These are phyloP conservation scores for Hansenula lynferdii DNA, from an alignment of 1,139 yeast genomes.

Conservation along the genomic window DNA sequence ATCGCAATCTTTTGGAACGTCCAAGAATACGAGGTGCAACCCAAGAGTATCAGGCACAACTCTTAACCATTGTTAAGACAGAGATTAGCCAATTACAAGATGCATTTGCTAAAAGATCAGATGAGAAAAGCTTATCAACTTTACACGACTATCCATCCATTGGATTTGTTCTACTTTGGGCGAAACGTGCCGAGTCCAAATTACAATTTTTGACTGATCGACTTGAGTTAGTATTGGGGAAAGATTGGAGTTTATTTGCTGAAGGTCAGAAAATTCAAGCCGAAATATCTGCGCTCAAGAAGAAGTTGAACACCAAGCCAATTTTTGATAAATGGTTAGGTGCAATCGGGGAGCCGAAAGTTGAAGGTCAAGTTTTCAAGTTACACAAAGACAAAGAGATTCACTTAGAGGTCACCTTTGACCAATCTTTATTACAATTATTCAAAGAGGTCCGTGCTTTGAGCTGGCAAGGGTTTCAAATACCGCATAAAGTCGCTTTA, in stretches of 20 bases:
- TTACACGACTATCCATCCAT: slow-evolving; percentile 42
- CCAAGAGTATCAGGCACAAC: slow-evolving; percentile 48
- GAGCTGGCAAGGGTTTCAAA: slow-evolving; percentile 46
- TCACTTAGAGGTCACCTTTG: slow-evolving; percentile 44
- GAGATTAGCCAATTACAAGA: slow-evolving; percentile 40
- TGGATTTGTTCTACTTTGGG: slow-evolving; percentile 46
- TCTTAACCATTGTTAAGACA: slow-evolving; percentile 40
- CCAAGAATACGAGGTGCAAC: slow-evolving; percentile 50
- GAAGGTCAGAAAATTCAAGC: slow-evolving; percentile 61
- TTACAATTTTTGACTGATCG: slow-evolving; percentile 35
- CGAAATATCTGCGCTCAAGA: slow-evolving; percentile 42
- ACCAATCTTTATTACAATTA: slow-evolving; percentile 37
- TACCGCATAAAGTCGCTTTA: slow-evolving; percentile 47
- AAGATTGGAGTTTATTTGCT: slow-evolving; percentile 70
- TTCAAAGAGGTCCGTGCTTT: slow-evolving; percentile 54
- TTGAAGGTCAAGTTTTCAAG: slow-evolving; percentile 36
- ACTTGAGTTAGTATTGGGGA: slow-evolving; percentile 55
- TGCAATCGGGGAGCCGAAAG: slow-evolving; percentile 18
- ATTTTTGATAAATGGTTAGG: slow-evolving; percentile 46
- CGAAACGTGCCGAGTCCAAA: slow-evolving; percentile 41
- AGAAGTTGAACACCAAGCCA: slow-evolving; percentile 39
- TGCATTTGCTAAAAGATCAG: slow-evolving; percentile 27
- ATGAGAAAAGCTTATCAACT: slow-evolving; percentile 22
- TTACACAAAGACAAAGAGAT: slow-evolving; percentile 23
- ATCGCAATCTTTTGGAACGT: slow-evolving; percentile 41